Conservation (phyloP, 345 rosid genomes). For the Camelina hispida region DNA sequence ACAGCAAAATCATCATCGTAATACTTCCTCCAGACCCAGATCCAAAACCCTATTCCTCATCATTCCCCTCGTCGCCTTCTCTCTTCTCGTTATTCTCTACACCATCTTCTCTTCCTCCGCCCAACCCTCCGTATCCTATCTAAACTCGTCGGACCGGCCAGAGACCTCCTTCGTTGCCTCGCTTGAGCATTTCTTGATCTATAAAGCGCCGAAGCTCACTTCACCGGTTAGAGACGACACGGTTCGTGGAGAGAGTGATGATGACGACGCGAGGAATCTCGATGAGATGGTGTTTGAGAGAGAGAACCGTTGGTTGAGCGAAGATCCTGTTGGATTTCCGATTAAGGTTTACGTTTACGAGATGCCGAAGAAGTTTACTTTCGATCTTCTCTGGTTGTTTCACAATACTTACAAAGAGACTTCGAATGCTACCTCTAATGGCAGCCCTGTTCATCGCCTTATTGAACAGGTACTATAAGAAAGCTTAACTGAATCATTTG, state of each 20-base stretch:
- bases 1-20: constrained; percentile 39
- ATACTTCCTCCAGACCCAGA: constrained; percentile 47
- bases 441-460: constrained; percentile 95
- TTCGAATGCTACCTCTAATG: constrained; percentile 87
- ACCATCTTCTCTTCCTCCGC: constrained; percentile 32
- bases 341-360: constrained; percentile 84
- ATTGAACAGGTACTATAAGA: constrained; percentile 70
- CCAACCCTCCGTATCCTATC: constrained; percentile 21
- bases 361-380: constrained; percentile 88
- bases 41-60: constrained; percentile 49
- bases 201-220: constrained; percentile 28
- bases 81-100: constrained; percentile 41
- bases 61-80: constrained; percentile 39
- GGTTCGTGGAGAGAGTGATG: constrained; percentile 34
- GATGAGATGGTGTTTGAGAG: constrained; percentile 51
- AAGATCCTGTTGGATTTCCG: constrained; percentile 56
- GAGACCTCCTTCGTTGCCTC: constrained; percentile 80
- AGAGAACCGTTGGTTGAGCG: constrained; percentile 53
- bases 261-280: constrained; percentile 49
- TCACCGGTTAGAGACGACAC: constrained; percentile 55
- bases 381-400: constrained; percentile 80
- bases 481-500: constrained; percentile 17
- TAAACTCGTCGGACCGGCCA: constrained; percentile 18
- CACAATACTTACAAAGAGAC: constrained; percentile 70
- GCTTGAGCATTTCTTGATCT: constrained; percentile 64